Base-by-base conservation (phyloP, 148 eudicot genomes). In the Rhododendron mucronatum region DNA sequence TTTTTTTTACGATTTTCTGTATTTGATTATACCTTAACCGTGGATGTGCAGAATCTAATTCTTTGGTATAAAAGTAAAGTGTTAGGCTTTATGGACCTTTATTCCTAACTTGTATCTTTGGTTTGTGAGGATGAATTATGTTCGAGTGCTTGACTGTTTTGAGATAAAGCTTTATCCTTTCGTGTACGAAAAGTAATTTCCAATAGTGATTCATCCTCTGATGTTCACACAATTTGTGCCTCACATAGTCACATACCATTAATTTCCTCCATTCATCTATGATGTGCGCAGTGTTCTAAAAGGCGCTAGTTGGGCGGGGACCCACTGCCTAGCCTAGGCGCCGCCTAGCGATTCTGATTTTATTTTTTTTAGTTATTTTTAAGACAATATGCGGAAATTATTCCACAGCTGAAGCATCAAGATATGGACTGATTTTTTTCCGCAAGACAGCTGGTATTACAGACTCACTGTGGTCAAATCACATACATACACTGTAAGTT, bases 21-120 rank as follows among this genome's bases (percentile, higher is more conserved):
- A 61, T 61, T 47, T 41, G 41, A 81, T 51, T 50, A 80, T 63
- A 81, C 23, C 65, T 30, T 28, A 14, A 37, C 39, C 51, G 6
- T 18, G 16, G 51, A 59, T 86, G 47, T 37, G 61, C 53, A 78
- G n/a, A 79, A 57, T 48, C 50, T 80, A 18, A 65, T 85, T 81
- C 78, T n/a, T 21, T 71, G 12, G 47, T 65, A 33, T n/a, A 45
- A 67, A 30, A 67, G 39, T 86, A 28, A 41, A 13, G n/a, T n/a
- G 5, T 48, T 65, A 20, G 16, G 10, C 55, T 61, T 59, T 61
- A 33, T 44, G 28, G 13, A 23, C 13, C 37, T 85, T 76, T 69
- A 10, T n/a, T 57, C 41, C 65, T 28, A 51, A 37, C 13, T 59
- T 53, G 28, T 55, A 44, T 16, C 48, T 18, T 59, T 82, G 71